Base-by-base conservation (phyloP, 306 rosid species). In the Prunus davidiana region DNA sequence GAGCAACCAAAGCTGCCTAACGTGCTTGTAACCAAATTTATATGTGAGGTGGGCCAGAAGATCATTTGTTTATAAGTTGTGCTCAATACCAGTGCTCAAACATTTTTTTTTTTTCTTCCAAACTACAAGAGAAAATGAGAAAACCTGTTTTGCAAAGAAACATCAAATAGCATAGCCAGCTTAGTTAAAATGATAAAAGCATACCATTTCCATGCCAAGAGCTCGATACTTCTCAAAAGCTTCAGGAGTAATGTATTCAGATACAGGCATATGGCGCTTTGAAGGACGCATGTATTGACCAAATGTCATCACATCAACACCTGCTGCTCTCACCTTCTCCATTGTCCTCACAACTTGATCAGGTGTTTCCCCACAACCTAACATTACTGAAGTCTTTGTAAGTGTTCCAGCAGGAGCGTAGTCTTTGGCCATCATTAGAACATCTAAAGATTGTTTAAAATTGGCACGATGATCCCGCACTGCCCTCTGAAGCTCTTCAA, bases 301-400 rank as follows among this genome's bases (percentile, higher is more conserved):
- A 79, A 96, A 96, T 61, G 99, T 96, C 91, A 96, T 92, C 79
- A 96, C 98, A 45, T 92, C 99, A 76, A 96, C 96, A 74, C 98
- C 99, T 6, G 99, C 99, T n/a, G 90, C 97, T 85, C 90, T 87
- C 84, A 96, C 97, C 91, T 92, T 96, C 93, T 92, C 98, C 99
- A 96, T 96, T 25, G 99, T 92, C 80, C 86, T 91, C 86, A 96
- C 92, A 45, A 96, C 86, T 81, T 96, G 98, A 45, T 92, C 96
- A 8, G 98, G 97, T 78, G 97, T 89, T 81, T 96, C 99, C 67
- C 99, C 99, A 73, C 99, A 96, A 65, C 99, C 99, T 74, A 96
- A 89, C 99, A 96, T 96, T 67, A 96, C 75, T 49, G 99, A 96
- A 74, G 99, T 96, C 85, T 96, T 96, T 22, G 99, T 92, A 65